A percentile compares a stretch with the other conserved stretches of the same genome.
Evolutionary conservation across 192 early-diverging fungal genomes (phyloP).

Genomic region (Mortierella antarctica): DNA sequence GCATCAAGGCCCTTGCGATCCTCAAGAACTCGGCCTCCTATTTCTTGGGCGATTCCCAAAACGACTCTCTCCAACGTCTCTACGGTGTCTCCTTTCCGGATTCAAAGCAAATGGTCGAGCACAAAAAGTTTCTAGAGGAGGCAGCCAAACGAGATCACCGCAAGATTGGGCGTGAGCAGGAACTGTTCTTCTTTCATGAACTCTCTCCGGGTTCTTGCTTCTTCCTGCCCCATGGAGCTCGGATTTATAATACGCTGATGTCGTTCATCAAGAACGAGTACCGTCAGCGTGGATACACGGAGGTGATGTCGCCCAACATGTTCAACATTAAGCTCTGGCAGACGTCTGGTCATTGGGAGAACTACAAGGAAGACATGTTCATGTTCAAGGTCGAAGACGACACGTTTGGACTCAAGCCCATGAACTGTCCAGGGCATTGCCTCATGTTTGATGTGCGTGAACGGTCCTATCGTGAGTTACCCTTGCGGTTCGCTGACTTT

Average conservation of each 20-base stretch:
- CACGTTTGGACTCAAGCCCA: conserved; percentile 96
- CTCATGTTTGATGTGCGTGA: conserved; percentile 95
- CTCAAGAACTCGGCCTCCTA: conserved; percentile 98
- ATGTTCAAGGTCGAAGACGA: conserved; percentile 94
- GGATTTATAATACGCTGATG: conserved; percentile 95
- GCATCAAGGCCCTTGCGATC: conserved; percentile 91
- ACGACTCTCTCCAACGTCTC: conserved; percentile 97
- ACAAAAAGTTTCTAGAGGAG: conserved; percentile 94
- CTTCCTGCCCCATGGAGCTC: conserved; percentile 93
- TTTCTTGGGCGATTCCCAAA: conserved; percentile 95
- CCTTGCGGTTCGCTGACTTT: conserved; percentile 98
- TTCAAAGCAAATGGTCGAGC: conserved; percentile 92
- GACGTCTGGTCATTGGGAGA: conserved; percentile 92
- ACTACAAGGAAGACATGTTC: conserved; percentile 99
- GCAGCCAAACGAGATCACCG: conserved; percentile 95
- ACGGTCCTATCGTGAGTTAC: conserved; percentile 95
- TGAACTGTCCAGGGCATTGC: conserved; percentile 99
- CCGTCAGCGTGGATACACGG: conserved; percentile 90
- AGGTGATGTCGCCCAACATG: conserved; percentile 98
- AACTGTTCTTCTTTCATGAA: conserved; percentile 98
- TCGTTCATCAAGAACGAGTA: conserved; percentile 91
- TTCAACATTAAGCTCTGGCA: conserved; percentile 98
- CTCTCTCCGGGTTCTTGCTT: conserved; percentile 93
- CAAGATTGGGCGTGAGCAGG: conserved; percentile 96
- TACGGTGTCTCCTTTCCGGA: conserved; percentile 99